These are phyloP conservation scores for Pistacia vera DNA, from an alignment of 345 rosid species.

Conservation along the genomic window DNA sequence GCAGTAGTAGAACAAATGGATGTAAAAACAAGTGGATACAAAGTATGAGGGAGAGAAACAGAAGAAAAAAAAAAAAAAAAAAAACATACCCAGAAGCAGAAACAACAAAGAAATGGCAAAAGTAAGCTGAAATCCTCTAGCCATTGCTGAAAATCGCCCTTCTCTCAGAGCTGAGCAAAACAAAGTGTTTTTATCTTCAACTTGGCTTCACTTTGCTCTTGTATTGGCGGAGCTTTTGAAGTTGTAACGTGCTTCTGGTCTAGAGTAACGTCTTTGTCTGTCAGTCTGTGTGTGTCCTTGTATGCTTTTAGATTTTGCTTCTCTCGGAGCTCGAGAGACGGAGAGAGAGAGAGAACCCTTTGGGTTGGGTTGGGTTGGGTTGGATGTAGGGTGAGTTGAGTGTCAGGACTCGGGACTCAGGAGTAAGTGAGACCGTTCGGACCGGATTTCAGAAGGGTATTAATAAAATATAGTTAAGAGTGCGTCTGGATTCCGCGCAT, in stretches of 20 bases:
- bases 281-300: neutral
- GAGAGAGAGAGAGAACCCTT: neutral
- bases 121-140: constrained; percentile 46
- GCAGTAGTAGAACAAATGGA: neutral
- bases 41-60: neutral
- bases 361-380: neutral
- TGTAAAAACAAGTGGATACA: constrained; percentile 3
- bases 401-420: constrained; percentile 26
- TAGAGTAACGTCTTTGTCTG: constrained; percentile 28
- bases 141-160: constrained; percentile 41
- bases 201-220: constrained; percentile 21
- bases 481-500: constrained; percentile 36
- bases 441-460: constrained; percentile 36
- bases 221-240: neutral
- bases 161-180: neutral
- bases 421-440: neutral
- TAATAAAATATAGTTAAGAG: constrained; percentile 26
- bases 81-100: constrained; percentile 58
- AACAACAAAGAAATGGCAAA: constrained; percentile 52
- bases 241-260: constrained; percentile 27
- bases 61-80: neutral
- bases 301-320: neutral
- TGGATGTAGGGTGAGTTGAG: constrained; percentile 5
- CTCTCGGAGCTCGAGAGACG: constrained; percentile 29
- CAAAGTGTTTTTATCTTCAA: neutral